Percentiles rank a stretch among this genome's conserved stretches.
phyloP scores from a whole-genome alignment of 371 early-diverging fungal genomes.

The Cokeromyces recurvatus region DNA sequence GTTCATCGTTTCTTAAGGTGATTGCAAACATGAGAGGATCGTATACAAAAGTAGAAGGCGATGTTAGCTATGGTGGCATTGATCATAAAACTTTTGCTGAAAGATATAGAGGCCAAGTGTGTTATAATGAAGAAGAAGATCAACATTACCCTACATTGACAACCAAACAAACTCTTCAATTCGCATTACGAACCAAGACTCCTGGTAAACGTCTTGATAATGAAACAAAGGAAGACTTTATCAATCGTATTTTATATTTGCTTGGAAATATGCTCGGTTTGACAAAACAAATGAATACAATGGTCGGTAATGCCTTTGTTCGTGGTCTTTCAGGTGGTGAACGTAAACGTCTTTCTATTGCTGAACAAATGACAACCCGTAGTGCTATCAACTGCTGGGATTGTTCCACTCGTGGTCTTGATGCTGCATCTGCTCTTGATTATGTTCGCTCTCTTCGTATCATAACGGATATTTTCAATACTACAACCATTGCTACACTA shows the following conservation, averaged over 20 bases:
- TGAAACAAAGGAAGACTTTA: constrained; percentile 34
- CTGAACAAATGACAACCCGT: constrained; percentile 76
- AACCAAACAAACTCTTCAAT: constrained; percentile 62
- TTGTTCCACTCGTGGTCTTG: constrained; percentile 87
- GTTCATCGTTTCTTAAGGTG: constrained; percentile 61
- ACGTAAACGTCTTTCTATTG: constrained; percentile 82
- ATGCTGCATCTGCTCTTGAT: constrained; percentile 85
- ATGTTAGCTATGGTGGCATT: constrained; percentile 61
- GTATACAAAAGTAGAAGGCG: constrained; percentile 52
- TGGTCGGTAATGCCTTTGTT: constrained; percentile 77
- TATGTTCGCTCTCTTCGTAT: constrained; percentile 65
- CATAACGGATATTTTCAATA: constrained; percentile 58
- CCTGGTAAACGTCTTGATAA: constrained; percentile 50
- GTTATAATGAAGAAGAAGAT: constrained; percentile 71
- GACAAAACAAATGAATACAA: constrained; percentile 65
- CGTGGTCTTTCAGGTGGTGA: constrained; percentile 85
- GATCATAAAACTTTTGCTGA: constrained; percentile 46
- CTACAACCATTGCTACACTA: constrained; percentile 57
- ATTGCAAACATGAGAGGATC: constrained; percentile 58
- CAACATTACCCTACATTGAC: constrained; percentile 66
- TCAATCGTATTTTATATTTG: constrained; percentile 38
- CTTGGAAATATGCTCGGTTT: constrained; percentile 68
- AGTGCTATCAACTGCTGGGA: constrained; percentile 76
- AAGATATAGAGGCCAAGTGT: constrained; percentile 55
- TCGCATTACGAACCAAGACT: constrained; percentile 60